Base-by-base conservation (phyloP, 768 basidiomycete genomes). In the Glaciozyma antarctica region DNA sequence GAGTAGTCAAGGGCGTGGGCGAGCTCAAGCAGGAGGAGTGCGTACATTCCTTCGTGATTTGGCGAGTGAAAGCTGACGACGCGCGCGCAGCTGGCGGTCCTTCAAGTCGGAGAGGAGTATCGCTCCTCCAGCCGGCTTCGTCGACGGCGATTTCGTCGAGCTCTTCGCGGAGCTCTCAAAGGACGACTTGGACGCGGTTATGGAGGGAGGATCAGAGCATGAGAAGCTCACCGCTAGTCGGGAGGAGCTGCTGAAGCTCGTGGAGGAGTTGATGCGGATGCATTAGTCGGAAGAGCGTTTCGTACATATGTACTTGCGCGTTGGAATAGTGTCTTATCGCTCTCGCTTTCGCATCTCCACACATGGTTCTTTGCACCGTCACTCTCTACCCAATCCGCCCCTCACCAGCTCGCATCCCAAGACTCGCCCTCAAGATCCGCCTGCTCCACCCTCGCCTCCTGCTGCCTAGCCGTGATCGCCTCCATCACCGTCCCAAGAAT, bases 81-180 rank as follows among this genome's bases (percentile, higher is more conserved):
- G 43, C 16, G 19, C 2, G 56, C 21, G 19, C 58, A 91, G 89
- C 68, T 88, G 82, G 75, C 82, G 90, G 59, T 80, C 87, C 0
- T 57, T 68, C 67, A 67, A 70, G 45, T 22, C 45, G 5, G 86
- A 88, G 41, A 62, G 70, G 79, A 81, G 12, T 82, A 85, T 41
- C 71, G 76, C 32, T 71, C 81, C 68, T 1, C 81, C 86, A 2
- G 81, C 80, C 48, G 90, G 90, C 21, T 91, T 95, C 80, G 79
- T 95, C 34, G 91, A 95, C 66, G 92, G 91, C 2, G 87, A 89
- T 73, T 88, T 91, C 68, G 74, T 95, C 24, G 88, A 92, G 75
- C 77, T 79, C 24, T 84, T 87, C 75, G 78, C 74, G 86, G 60
- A 76, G 76, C 22, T 78, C 24, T 16, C 28, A 26, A 30, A 58